A percentile compares a stretch with the other conserved stretches of the same genome.
Evolutionary conservation across 2,329 filamentous ascomycete species (phyloP).

Genomic region (Fusarium pseudonygamai): DNA sequence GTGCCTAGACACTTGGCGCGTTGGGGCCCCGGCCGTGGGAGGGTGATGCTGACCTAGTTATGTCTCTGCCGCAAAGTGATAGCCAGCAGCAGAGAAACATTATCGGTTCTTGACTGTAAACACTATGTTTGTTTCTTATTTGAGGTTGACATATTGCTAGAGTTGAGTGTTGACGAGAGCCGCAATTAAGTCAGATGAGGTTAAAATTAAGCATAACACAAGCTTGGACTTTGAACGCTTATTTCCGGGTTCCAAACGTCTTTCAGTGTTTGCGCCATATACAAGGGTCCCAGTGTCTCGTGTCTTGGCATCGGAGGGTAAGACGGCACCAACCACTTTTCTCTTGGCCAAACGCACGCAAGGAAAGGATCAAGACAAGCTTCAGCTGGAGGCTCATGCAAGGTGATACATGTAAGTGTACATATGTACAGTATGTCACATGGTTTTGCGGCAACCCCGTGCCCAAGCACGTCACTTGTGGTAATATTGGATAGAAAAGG

Average conservation of each 20-base stretch:
- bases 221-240: neutral
- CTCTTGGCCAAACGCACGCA: slow-evolving; percentile 4
- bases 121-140: neutral
- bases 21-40: neutral
- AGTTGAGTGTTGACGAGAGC: neutral
- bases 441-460: slow-evolving; percentile 13
- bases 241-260: slow-evolving; percentile 10
- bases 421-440: neutral
- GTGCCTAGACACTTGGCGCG: slow-evolving; percentile 32
- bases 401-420: neutral
- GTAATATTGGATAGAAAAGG: neutral
- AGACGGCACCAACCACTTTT: slow-evolving; percentile 2
- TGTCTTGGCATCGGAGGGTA: slow-evolving; percentile 20
- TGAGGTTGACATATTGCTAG: neutral
- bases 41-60: slow-evolving; percentile 12
- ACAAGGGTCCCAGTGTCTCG: slow-evolving; percentile 18
- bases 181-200: neutral
- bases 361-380: neutral
- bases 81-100: neutral
- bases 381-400: slow-evolving; percentile 6
- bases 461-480: neutral
- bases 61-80: slow-evolving; percentile 6
- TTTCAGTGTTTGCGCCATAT: slow-evolving; percentile 22
- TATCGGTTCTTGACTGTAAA: neutral
- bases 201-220: slow-evolving; percentile 32